Evolutionary conservation across 139 green algal species (phyloP).

Genomic region (Chlorella sp.): DNA sequence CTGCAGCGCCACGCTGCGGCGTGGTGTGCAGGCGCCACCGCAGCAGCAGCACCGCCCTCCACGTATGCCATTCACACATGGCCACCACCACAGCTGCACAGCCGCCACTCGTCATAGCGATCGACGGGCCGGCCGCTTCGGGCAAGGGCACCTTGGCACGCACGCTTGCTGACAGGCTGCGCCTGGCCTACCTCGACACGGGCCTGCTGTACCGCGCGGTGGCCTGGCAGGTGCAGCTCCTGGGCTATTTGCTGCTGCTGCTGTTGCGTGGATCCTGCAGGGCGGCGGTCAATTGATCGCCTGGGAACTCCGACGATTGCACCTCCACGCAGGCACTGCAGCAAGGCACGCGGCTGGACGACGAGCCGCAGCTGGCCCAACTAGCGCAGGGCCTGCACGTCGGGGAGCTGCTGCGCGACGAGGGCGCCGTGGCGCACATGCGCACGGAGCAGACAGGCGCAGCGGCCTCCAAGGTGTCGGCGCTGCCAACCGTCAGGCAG

Average conservation of each 20-base stretch:
- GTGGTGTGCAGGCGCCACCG: too few relatives aligned
- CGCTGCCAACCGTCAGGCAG: background rate
- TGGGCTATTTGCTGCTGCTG: too few relatives aligned
- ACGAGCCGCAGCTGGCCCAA: too few relatives aligned
- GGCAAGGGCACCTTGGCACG: conserved; percentile 8
- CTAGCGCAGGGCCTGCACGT: background rate
- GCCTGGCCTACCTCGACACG: conserved; percentile 6
- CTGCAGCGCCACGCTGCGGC: too few relatives aligned
- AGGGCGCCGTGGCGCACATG: conserved; percentile 2
- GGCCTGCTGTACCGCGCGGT: conserved; percentile 9
- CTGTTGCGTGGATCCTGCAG: too few relatives aligned
- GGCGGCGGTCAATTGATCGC: too few relatives aligned
- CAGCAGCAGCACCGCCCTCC: too few relatives aligned
- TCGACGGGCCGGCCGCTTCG: conserved; percentile 6
- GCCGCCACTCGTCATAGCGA: background rate
- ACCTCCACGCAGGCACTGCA: too few relatives aligned
- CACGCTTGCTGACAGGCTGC: background rate
- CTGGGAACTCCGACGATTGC: too few relatives aligned
- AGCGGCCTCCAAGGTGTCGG: background rate
- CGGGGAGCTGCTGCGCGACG: background rate
- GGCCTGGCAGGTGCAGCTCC: background rate
- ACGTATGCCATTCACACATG: too few relatives aligned
- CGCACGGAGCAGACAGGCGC: background rate
- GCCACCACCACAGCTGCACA: too few relatives aligned
- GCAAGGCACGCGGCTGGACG: too few relatives aligned